Percentiles rank a stretch among this genome's conserved stretches.
Conservation (phyloP, 2,329 filamentous ascomycete species). For the Magnaporthales sp. region DNA sequence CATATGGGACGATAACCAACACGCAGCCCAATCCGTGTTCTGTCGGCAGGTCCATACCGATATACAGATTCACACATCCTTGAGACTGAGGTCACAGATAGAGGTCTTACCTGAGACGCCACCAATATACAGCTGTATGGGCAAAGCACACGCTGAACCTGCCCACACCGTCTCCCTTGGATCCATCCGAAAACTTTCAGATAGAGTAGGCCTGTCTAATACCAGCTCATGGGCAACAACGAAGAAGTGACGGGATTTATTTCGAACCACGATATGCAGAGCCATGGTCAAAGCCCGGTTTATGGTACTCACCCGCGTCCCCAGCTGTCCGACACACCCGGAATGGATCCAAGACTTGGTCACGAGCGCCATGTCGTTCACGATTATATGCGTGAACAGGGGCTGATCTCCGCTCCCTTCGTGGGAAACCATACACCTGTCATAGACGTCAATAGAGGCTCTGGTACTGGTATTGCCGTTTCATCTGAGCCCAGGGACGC, state of each 20-base stretch:
- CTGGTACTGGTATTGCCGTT: background rate
- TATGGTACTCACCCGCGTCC: background rate
- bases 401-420: background rate
- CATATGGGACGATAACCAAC: background rate
- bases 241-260: background rate
- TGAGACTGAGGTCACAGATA: background rate
- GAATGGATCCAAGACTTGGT: background rate
- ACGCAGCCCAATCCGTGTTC: background rate
- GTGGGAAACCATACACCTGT: background rate
- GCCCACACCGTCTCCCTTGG: background rate
- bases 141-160: background rate
- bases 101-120: background rate
- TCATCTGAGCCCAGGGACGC: background rate
- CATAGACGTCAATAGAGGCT: background rate
- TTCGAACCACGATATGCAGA: background rate
- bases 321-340: background rate
- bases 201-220: background rate
- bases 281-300: background rate
- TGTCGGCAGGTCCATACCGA: background rate
- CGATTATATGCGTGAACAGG: background rate
- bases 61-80: background rate
- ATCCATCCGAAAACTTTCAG: background rate
- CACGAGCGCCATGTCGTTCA: background rate
- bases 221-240: background rate
- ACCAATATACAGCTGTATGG: background rate